These are phyloP conservation scores for Wickerhamomyces rabaulensis DNA, from an alignment of 805 yeast genomes.

Conservation along the genomic window DNA sequence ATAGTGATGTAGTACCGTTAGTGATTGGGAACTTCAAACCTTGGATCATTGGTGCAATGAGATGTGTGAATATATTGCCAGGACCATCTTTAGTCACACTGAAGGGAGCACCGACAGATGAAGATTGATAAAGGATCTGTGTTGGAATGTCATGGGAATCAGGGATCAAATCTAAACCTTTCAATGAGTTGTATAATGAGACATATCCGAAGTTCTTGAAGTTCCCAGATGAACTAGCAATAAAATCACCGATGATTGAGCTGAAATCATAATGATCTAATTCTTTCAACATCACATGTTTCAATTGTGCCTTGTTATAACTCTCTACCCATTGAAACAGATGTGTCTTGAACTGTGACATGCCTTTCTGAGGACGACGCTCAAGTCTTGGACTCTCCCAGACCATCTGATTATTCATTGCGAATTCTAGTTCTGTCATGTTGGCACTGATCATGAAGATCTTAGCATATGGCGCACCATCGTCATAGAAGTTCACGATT, in stretches of 20 bases:
- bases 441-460: slow-evolving; percentile 58
- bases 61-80: slow-evolving; percentile 21
- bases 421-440: slow-evolving; percentile 48
- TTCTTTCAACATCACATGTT: slow-evolving; percentile 21
- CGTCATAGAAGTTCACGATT: slow-evolving; percentile 50
- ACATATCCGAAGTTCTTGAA: slow-evolving; percentile 25
- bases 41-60: slow-evolving; percentile 16
- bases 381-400: slow-evolving; percentile 53
- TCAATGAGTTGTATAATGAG: slow-evolving; percentile 19
- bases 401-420: slow-evolving; percentile 56
- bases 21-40: slow-evolving; percentile 10
- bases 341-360: slow-evolving; percentile 38
- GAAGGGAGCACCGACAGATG: slow-evolving; percentile 24
- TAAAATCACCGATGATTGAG: slow-evolving; percentile 43
- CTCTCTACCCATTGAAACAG: slow-evolving; percentile 38
- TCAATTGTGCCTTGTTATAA: slow-evolving; percentile 32
- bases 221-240: slow-evolving; percentile 51
- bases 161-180: slow-evolving; percentile 11
- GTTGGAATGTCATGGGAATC: background rate
- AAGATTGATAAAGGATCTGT: slow-evolving; percentile 30
- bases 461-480: slow-evolving; percentile 28
- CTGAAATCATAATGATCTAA: slow-evolving; percentile 39
- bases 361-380: background rate
- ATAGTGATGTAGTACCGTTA: slow-evolving; percentile 11
- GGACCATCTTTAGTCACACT: slow-evolving; percentile 4